Conservation (phyloP, 768 basidiomycete species). For the Mycena albidolilacea region DNA sequence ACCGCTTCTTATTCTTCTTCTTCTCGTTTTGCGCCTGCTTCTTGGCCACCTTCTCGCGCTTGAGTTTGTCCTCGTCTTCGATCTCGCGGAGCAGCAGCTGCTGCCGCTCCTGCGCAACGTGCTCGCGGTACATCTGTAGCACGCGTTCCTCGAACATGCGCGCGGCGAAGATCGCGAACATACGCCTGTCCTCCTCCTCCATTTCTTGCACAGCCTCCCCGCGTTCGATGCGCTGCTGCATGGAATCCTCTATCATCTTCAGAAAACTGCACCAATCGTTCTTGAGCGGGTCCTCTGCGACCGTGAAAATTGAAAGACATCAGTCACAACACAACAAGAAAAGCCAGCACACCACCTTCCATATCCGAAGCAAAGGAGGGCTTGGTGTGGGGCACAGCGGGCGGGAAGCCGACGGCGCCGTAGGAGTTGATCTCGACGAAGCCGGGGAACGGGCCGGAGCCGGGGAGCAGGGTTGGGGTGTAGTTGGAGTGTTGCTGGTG, state of each 20-base stretch:
- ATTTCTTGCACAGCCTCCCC: conserved; percentile 98
- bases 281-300: conserved; percentile 98
- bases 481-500: conserved; percentile 96
- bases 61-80: conserved; percentile 93
- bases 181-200: conserved; percentile 98
- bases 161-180: conserved; percentile 99
- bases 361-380: too few species aligned
- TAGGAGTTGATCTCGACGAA: conserved; percentile 97
- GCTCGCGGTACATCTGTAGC: conserved; percentile 95
- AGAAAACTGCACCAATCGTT: conserved; percentile 99
- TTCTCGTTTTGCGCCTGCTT: conserved; percentile 97
- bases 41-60: conserved; percentile 92
- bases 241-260: conserved; percentile 99
- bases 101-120: conserved; percentile 96
- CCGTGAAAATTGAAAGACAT: conserved; percentile 98
- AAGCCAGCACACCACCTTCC: too few species aligned
- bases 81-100: conserved; percentile 93
- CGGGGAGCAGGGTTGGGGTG: conserved; percentile 91
- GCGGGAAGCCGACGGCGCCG: conserved; percentile 80
- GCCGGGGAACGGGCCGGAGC: conserved; percentile 98
- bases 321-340: too few species aligned
- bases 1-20: conserved; percentile 98
- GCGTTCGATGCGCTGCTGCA: too few species aligned
- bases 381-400: too few species aligned
- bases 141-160: conserved; percentile 99